A percentile compares a stretch with the other conserved stretches of the same genome.
Conservation (phyloP, 768 basidiomycete genomes). For the Erythrobasidium yunnanense region DNA sequence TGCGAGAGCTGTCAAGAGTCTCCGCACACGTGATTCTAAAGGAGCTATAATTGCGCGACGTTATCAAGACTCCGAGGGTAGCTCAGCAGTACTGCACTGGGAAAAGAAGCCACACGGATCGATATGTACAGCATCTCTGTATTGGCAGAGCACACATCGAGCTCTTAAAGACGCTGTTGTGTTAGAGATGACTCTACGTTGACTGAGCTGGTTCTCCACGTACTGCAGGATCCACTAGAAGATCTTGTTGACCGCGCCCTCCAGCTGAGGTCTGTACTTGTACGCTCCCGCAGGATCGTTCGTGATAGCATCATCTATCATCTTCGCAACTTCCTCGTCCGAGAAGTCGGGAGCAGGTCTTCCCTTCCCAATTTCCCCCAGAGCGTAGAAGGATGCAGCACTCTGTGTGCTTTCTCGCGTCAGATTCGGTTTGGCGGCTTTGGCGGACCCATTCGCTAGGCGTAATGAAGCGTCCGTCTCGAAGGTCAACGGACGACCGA, state of each 20-base stretch:
- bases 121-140: no score
- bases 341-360: slow-evolving; percentile 30
- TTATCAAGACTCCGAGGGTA: no score
- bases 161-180: no score
- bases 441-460: slow-evolving; percentile 36
- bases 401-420: slow-evolving; percentile 27
- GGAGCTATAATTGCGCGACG: no score
- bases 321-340: slow-evolving; percentile 22
- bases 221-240: no score
- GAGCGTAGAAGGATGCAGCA: slow-evolving; percentile 29
- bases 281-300: slow-evolving; percentile 6
- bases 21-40: no score
- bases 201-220: no score
- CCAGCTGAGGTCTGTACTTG: slow-evolving; percentile 8
- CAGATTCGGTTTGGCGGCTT: slow-evolving; percentile 35
- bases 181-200: no score
- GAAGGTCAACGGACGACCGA: slow-evolving; percentile 39
- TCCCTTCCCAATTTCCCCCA: slow-evolving; percentile 31
- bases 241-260: neutral
- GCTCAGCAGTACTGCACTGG: no score
- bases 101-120: no score
- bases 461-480: slow-evolving; percentile 39
- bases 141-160: no score
- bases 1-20: no score
- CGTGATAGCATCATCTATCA: slow-evolving; percentile 11